Base-by-base conservation (phyloP, 805 yeast genomes). In the Wickerhamomyces queroliae region DNA sequence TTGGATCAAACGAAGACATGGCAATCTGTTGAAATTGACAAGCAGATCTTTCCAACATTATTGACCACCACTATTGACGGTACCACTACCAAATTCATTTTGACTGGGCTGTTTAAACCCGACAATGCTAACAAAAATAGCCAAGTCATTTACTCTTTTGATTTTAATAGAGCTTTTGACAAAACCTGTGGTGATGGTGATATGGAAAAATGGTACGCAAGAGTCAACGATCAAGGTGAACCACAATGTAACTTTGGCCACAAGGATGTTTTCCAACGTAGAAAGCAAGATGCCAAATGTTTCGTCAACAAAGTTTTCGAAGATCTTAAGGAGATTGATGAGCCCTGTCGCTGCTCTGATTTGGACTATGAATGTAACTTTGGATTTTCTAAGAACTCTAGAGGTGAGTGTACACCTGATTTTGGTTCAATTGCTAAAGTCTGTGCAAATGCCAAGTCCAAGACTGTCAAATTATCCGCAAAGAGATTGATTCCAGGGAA, bases 1-100 rank as follows among this genome's bases (percentile, higher is more conserved):
- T 56, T 82, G 21, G 90, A 87, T 55, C 90, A 85, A 53, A 95
- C 95, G 23, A 52, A 64, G 10, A 59, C 80, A 1, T 88, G 91
- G 90, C 40, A 54, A 2, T 63, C 66, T 16, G 57, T 64, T 25
- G 63, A 69, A n/a, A 53, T 86, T 6, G 80, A 75, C 5, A 43
- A 45, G 4, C 41, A 62, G 0, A 47, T 78, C 6, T 46, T 52
- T 21, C 79, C 86, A 2, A 36, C 58, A 2, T 49, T 62, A 8
- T 42, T 82, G 11, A 55, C 76, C 1, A 78, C 90, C 0, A 74
- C 87, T 0, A 68, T 75, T 17, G 95, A 86, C 62, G 87, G 91
- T 0, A 71, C 89, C 0, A 76, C 90, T 1, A 58, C 70, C n/a
- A 72, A 72, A 37, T 77, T 87, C 46, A 44, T 82, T n/a, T 40